Base-by-base conservation (phyloP, 768 basidiomycete species). In the Phlebiopsis gigantea region DNA sequence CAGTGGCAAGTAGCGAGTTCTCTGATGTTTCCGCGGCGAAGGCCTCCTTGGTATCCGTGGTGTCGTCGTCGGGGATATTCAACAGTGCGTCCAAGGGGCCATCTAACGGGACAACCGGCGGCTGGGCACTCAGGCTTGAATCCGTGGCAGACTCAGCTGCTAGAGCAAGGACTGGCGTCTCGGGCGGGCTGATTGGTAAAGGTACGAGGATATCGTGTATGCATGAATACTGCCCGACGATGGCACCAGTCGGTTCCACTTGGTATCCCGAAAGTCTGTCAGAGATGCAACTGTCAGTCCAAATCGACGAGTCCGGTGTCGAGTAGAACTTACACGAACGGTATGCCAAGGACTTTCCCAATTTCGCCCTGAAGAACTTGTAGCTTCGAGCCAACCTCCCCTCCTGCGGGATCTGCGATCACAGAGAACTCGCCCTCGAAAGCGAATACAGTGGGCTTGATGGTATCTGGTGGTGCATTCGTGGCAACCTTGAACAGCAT, bases 361-460 rank as follows among this genome's bases (percentile, higher is more conserved):
- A 66, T 24, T 22, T 55, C 44, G 2, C 17, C 49, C 34, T 62
- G 59, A 25, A 69, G 62, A 43, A 60, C 62, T 49, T 71, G 42
- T 8, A 66, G 42, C 47, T 56, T 46, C 7, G 28, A 31, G 22
- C 57, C 57, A 26, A 70, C 69, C 12, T 58, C 49, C 9, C 73
- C 72, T 31, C 64, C 65, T 7, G 69, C 46, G 17, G 79, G 63
- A 56, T 80, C 60, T 5, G 75, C 73, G 21, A 79, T 77, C 42
- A 76, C 66, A 1, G 79, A 76, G 67, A 70, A 81, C 68, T 82
- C 80, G 24, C 79, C 79, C 45, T 77, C 75, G 57, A 82, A 80
- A 24, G 66, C 68, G 62, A 82, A 81, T 5, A 62, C 46, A 46
- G 60, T 55, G 17, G 63, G 57, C 29, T 22, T 25, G 2, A 8